Evolutionary conservation across 257 asterid species (phyloP).

Genomic region (Przewalskia tangutica): DNA sequence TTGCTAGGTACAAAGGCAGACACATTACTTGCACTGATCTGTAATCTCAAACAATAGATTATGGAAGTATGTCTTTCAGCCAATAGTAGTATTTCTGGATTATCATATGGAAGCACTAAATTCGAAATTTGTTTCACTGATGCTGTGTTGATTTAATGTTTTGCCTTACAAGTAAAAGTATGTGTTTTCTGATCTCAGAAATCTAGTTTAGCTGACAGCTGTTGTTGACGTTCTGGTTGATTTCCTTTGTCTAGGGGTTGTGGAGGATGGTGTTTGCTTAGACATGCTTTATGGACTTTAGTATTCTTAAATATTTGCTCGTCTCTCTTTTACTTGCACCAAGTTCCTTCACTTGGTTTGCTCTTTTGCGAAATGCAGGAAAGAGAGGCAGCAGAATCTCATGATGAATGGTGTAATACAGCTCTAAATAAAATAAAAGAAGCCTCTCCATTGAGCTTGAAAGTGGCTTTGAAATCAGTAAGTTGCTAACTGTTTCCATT

Average conservation of each 20-base stretch:
- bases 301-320: neutral
- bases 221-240: constrained; percentile 1
- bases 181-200: neutral
- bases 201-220: neutral
- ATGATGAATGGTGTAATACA: constrained; percentile 34
- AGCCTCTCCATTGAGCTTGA: constrained; percentile 86
- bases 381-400: constrained; percentile 38
- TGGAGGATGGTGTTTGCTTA: neutral
- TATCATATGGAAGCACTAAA: neutral
- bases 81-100: neutral
- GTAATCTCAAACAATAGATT: neutral
- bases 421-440: constrained; percentile 53
- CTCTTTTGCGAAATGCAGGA: constrained; percentile 30
- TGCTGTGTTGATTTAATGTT: neutral
- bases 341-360: neutral
- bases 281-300: neutral
- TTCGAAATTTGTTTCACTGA: neutral
- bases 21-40: neutral
- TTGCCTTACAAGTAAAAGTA: neutral
- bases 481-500: constrained; percentile 17
- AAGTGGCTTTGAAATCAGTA: constrained; percentile 93
- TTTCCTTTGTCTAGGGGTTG: neutral
- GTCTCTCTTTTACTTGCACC: neutral
- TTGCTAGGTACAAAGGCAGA: neutral
- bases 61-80: neutral